Conservation (phyloP, 2,329 filamentous ascomycete species). For the Aschersonia sp. region DNA sequence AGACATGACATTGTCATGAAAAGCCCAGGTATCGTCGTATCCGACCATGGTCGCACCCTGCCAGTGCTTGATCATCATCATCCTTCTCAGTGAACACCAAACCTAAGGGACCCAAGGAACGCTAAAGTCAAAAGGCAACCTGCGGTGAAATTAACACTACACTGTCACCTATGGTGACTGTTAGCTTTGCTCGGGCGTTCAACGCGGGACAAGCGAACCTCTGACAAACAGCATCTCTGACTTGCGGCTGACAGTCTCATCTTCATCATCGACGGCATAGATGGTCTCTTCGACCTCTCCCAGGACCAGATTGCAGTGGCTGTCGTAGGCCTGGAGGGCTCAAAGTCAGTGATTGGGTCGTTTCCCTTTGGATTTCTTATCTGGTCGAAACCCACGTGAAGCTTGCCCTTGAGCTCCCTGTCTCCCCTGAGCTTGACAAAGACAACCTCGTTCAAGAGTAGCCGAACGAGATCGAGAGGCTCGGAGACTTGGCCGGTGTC, state of each 20-base stretch:
- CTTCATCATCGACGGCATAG: slow-evolving; percentile 82
- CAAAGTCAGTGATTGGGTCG: neutral
- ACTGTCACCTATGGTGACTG: slow-evolving; percentile 42
- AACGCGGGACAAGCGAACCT: slow-evolving; percentile 23
- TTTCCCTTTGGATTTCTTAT: too few species aligned
- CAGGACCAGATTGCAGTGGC: slow-evolving; percentile 92
- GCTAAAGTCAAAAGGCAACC: slow-evolving; percentile 22
- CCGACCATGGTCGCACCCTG: neutral
- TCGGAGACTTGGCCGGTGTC: slow-evolving; percentile 64
- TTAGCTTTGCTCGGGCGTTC: neutral
- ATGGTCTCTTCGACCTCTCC: slow-evolving; percentile 97
- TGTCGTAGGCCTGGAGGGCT: slow-evolving; percentile 72
- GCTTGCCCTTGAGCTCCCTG: slow-evolving; percentile 82
- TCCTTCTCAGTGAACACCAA: neutral
- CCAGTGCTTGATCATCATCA: neutral
- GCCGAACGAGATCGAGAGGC: slow-evolving; percentile 87
- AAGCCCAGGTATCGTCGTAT: too few species aligned
- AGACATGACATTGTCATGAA: too few species aligned
- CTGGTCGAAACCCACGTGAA: slow-evolving; percentile 49
- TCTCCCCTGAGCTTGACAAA: slow-evolving; percentile 96
- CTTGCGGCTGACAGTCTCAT: slow-evolving; percentile 92
- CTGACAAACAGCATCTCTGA: slow-evolving; percentile 97
- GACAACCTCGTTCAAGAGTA: slow-evolving; percentile 89
- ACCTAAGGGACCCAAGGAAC: neutral
- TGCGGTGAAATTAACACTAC: slow-evolving; percentile 59